Percentiles rank a stretch among this genome's conserved stretches.
Conservation (phyloP, 2,329 filamentous ascomycete species). For the Colletotrichum lindemuthianum region DNA sequence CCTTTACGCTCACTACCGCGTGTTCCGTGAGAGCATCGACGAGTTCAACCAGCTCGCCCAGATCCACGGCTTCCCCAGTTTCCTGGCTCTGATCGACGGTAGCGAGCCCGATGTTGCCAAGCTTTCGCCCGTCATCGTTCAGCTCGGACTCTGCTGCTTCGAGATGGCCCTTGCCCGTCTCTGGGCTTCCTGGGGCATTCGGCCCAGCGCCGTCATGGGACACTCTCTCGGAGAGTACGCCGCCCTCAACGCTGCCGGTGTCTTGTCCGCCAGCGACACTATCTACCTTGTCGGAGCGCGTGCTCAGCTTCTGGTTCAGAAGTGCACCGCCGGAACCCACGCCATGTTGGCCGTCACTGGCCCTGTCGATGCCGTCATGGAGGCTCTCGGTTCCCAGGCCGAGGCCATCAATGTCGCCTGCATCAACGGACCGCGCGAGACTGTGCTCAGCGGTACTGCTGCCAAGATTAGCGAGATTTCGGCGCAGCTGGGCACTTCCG, state of each 20-base stretch:
- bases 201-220: conserved; percentile 64
- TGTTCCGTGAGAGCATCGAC: conserved; percentile 63
- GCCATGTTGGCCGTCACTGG: conserved; percentile 63
- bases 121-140: conserved; percentile 61
- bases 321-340: conserved; percentile 74
- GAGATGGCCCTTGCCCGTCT: conserved; percentile 67
- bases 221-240: conserved; percentile 80
- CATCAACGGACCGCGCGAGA: conserved; percentile 79
- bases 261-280: conserved; percentile 76
- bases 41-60: conserved; percentile 65
- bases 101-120: conserved; percentile 52
- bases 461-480: conserved; percentile 57
- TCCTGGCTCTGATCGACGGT: conserved; percentile 60
- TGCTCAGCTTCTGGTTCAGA: conserved; percentile 71
- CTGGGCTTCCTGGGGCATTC: conserved; percentile 66
- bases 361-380: conserved; percentile 61
- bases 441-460: conserved; percentile 69
- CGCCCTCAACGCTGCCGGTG: conserved; percentile 75
- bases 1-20: conserved; percentile 56
- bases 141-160: conserved; percentile 64
- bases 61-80: conserved; percentile 65
- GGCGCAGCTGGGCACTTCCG: conserved; percentile 42
- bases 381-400: conserved; percentile 57
- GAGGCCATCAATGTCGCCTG: conserved; percentile 68
- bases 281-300: conserved; percentile 77